Base-by-base conservation (phyloP, 257 asterid genomes). In the Ocimum tenuiflorum region DNA sequence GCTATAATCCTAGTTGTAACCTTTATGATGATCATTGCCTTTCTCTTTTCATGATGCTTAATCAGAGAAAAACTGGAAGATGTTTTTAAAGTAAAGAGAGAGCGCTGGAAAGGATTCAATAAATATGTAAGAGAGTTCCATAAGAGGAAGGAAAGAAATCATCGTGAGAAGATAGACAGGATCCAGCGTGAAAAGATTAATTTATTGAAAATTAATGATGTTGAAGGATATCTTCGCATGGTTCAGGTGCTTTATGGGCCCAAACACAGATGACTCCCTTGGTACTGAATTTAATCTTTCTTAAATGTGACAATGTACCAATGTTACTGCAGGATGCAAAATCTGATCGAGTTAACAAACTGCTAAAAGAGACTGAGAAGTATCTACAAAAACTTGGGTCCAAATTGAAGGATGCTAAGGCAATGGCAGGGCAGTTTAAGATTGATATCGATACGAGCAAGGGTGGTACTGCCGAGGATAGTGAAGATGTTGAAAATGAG, bases 211-310 rank as follows among this genome's bases (percentile, higher is more conserved):
- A 86, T 94, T 75, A 94, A 94, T 85, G 99, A 94, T 23, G 99
- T 94, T 49, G 99, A 94, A 84, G 99, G 99, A 65, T 94, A 94
- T 78, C 96, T 94, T 72, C 91, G 99, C 71, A 94, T 94, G 99
- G 97, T 94, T 75, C 82, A 94, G 99, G 99, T 91, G 77, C 80
- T 70, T 73, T 59, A 41, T 53, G 48, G 51, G 58, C 31, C 65
- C 58, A 19, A 13, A 38, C 73, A 41, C 18, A 14, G 33, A 61
- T 61, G 22, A 42, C 17, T 18, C 23, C 54, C 63, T 53, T 56
- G 65, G 55, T 54, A 11, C 49, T 67, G 42, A 8, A n/a, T 53
- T 63, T 71, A 47, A 3, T 47, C 47, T 60, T 46, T 60, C 55
- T 66, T 20, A 62, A 69, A 50, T 31, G 49, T 75, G 36, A 60